A percentile compares a stretch with the other conserved stretches of the same genome.
phyloP scores from a whole-genome alignment of 202 grass and related monocot genomes.

The Carex arenaria region DNA sequence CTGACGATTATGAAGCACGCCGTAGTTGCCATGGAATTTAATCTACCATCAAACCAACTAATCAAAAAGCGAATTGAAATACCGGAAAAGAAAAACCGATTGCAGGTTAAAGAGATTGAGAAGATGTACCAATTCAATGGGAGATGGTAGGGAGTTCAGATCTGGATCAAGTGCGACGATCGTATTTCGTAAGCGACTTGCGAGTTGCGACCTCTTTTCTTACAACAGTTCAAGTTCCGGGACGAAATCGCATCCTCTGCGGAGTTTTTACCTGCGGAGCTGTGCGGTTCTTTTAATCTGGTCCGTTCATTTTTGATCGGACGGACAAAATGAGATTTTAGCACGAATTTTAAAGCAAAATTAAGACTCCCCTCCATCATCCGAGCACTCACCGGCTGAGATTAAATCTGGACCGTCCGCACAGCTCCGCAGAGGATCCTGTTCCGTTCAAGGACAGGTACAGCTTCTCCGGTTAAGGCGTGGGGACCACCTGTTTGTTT shows the following conservation, averaged over 20 bases:
- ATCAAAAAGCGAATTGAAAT: background rate
- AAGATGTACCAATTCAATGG: background rate
- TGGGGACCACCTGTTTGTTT: background rate
- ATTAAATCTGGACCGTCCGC: no score
- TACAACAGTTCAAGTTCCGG: background rate
- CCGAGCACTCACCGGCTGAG: no score
- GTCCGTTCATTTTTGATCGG: no score
- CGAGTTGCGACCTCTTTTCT: background rate
- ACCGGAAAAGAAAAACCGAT: background rate
- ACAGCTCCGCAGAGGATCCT: no score
- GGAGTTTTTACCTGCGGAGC: no score
- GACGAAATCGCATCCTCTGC: no score
- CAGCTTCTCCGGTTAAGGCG: background rate
- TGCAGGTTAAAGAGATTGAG: background rate
- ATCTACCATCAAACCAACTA: background rate
- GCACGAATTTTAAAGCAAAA: no score
- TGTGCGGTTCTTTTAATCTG: no score
- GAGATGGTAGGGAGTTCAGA: background rate
- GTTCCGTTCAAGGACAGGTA: background rate
- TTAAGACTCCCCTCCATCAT: no score
- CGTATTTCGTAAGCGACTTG: background rate
- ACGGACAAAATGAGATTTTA: no score
- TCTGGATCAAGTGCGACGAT: slow-evolving; percentile 1
- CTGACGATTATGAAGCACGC: slow-evolving; percentile 67
- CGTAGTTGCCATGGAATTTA: slow-evolving; percentile 42